These are phyloP conservation scores for Globisporangium solare DNA, from an alignment of 352 stramenopile species.

Conservation along the genomic window DNA sequence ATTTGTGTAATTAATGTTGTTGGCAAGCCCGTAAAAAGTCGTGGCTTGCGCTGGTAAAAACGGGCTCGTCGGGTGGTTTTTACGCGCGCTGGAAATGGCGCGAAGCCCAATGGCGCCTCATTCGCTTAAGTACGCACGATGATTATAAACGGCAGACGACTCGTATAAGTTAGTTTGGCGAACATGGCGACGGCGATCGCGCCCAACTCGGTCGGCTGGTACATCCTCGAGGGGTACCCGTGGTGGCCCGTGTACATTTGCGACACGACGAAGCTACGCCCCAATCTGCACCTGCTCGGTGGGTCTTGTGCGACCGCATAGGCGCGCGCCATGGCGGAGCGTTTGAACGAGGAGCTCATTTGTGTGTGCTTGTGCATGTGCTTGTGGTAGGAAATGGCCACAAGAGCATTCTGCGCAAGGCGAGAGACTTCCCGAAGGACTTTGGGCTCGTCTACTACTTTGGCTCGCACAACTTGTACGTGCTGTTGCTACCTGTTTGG, in stretches of 20 bases:
- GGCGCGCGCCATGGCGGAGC: neutral
- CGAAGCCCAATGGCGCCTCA: neutral
- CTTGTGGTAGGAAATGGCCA: conserved; percentile 54
- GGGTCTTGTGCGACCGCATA: neutral
- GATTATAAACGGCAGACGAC: too few species aligned
- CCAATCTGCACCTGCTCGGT: conserved; percentile 60
- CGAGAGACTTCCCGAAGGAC: conserved; percentile 61
- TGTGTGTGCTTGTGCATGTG: neutral
- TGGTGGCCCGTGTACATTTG: conserved; percentile 88
- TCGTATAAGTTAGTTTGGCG: too few species aligned
- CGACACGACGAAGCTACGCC: conserved; percentile 69
- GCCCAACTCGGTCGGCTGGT: conserved; percentile 77
- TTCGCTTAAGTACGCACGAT: neutral
- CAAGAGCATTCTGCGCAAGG: conserved; percentile 64
- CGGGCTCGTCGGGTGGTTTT: neutral
- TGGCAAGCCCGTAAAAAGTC: neutral
- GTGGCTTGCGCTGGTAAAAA: neutral
- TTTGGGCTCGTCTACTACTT: conserved; percentile 85
- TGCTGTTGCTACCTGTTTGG: neutral
- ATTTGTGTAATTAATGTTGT: neutral
- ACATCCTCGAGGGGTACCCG: conserved; percentile 80
- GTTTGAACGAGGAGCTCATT: neutral
- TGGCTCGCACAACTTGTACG: conserved; percentile 79
- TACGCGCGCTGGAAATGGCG: neutral
- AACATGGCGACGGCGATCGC: conserved; percentile 13